Evolutionary conservation across 352 stramenopile genomes (phyloP).

Genomic region (Thraustotheca clavata): DNA sequence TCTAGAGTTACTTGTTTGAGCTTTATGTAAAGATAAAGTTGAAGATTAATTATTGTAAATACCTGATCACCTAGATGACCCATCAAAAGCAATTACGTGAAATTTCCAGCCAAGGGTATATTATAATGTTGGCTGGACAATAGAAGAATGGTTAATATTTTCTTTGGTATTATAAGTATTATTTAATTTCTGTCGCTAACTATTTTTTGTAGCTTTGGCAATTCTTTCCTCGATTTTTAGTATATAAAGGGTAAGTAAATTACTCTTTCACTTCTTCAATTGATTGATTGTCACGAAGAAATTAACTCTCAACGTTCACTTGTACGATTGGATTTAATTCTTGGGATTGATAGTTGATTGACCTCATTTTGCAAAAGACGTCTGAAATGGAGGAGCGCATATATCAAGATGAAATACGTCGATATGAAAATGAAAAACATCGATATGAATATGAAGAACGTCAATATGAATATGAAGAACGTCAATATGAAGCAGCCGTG

Average conservation of each 20-base stretch:
- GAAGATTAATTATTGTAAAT: neutral
- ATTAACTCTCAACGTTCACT: no score
- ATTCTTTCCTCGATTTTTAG: neutral
- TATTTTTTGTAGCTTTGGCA: constrained; percentile 5
- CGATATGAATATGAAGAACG: no score
- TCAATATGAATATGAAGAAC: no score
- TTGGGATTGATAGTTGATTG: no score
- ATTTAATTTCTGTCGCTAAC: neutral
- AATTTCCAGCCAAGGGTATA: neutral
- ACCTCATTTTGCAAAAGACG: no score
- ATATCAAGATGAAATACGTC: no score
- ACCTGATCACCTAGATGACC: constrained; percentile 13
- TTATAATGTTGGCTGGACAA: neutral
- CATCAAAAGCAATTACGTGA: neutral
- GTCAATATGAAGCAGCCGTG: no score
- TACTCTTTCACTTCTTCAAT: constrained; percentile 3
- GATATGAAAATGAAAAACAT: no score
- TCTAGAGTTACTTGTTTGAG: constrained; percentile 3
- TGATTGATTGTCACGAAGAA: neutral
- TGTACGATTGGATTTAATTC: no score
- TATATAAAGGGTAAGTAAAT: neutral
- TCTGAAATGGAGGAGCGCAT: no score
- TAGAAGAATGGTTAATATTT: constrained; percentile 13
- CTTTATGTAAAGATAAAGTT: neutral
- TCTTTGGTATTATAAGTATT: constrained; percentile 10